Evolutionary conservation across 2,329 filamentous ascomycete species (phyloP), one percentile per base, ranked within the genome.

Genomic region (Didymella exigua): DNA sequence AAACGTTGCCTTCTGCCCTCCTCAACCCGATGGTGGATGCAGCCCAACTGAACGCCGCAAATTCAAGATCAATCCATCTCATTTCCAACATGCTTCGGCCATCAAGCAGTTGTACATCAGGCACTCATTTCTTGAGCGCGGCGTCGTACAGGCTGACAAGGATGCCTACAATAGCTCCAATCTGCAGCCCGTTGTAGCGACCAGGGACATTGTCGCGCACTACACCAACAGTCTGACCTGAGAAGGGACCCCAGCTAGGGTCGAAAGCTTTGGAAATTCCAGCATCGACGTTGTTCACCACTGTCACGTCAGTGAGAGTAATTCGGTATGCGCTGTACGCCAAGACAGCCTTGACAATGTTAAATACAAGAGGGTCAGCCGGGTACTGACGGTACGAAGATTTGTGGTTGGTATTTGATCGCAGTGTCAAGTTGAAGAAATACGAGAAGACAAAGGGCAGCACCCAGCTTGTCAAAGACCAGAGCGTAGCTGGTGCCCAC

Each of bases 321-420:
- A 67, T 47, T 9, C 82, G 85, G 71, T 93, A 96, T 16, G 96
- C 87, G 29, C 93, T 82, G 74, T 89, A 96, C 7, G 90, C 87
- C 55, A 93, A 76, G 49, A 98, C 73, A 0, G 89, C 93, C 80
- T 96, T 96, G 66, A 86, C 86, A 53, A 98, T 87, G 78, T 93
- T 96, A 78, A 96, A 99, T 19, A 88, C 89, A 70, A 98, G 79
- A 4, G 93, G 93, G 73, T 99, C 95, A 61, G 93, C 86, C 5
- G 81, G 78, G 61, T 88, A 86, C 60, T 85, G 83, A 18, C 73
- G 68, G 48, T 73, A 74, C 3, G 70, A 67, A 16, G 75, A 74
- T 56, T 75, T 73, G 70, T 73, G 75, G 66, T 73, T 79, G 54
- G 63, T 80, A 66, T 79, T 82, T 19, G 81, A 78, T 36, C 83